Percentiles rank a stretch among this genome's conserved stretches.
Conservation (phyloP, 192 early-diverging fungal species). For the Coemansia erecta region DNA sequence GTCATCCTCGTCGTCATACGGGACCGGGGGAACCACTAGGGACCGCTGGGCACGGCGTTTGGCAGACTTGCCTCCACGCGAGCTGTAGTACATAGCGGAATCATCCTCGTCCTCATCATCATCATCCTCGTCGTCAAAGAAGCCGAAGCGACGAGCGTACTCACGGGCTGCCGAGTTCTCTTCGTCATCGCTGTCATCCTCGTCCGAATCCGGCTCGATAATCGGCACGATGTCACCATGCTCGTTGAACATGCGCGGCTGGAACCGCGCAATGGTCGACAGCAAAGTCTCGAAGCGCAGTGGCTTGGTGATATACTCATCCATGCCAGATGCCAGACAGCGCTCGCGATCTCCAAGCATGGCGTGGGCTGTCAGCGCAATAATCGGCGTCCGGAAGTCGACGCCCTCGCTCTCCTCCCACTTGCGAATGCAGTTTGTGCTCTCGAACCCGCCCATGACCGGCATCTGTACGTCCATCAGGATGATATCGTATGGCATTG, state of each 20-base stretch:
- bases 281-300: constrained; percentile 49
- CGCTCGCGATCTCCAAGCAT: constrained; percentile 88
- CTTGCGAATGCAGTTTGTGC: constrained; percentile 73
- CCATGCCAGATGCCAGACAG: constrained; percentile 82
- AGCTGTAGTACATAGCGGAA: no score
- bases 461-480: constrained; percentile 93
- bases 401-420: constrained; percentile 61
- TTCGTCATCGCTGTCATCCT: constrained; percentile 5
- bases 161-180: no score
- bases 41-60: no score
- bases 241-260: constrained; percentile 50
- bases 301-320: constrained; percentile 72
- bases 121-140: constrained; percentile 1
- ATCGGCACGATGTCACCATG: constrained; percentile 45
- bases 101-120: background rate
- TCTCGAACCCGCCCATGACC: constrained; percentile 86
- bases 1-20: constrained; percentile 2
- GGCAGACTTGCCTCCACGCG: no score
- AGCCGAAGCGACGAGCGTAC: no score
- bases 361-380: constrained; percentile 86
- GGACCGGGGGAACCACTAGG: no score
- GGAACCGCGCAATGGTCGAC: constrained; percentile 44
- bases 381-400: constrained; percentile 69
- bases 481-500: constrained; percentile 61
- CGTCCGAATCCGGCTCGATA: constrained; percentile 14